These are phyloP conservation scores for Mycena crocata DNA, from an alignment of 768 basidiomycete species.

Conservation along the genomic window DNA sequence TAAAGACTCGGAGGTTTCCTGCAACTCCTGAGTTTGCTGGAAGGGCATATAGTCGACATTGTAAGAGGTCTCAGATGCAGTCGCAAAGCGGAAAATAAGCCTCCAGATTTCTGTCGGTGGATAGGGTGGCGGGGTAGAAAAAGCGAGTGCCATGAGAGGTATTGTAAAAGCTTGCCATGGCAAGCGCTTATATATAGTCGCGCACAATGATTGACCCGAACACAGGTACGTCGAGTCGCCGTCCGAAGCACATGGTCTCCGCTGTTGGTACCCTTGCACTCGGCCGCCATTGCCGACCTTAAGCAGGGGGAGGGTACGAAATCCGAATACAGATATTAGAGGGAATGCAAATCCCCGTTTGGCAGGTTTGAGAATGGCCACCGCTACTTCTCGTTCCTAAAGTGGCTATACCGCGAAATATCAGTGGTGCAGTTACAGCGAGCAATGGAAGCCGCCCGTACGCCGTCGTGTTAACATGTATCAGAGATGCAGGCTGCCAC, in stretches of 20 bases:
- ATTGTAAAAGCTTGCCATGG: not conserved
- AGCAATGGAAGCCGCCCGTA: not conserved
- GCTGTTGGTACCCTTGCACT: not conserved
- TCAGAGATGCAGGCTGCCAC: too few relatives aligned
- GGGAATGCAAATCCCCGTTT: constrained; percentile 16
- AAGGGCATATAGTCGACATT: constrained; percentile 24
- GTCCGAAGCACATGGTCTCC: not conserved
- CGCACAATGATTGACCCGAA: not conserved
- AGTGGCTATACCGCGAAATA: not conserved
- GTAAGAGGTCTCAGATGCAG: not conserved
- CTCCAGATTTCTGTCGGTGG: constrained; percentile 29
- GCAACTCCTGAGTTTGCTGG: constrained; percentile 20
- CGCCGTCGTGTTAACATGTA: not conserved
- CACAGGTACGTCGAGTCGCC: constrained; percentile 1
- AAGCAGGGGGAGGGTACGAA: constrained; percentile 3
- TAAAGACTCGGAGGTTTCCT: constrained; percentile 4
- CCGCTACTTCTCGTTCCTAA: not conserved
- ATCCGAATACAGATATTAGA: constrained; percentile 26
- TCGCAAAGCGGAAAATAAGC: constrained; percentile 20
- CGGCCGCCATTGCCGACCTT: not conserved
- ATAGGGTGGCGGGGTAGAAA: not conserved
- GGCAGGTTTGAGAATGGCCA: not conserved
- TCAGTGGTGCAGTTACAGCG: not conserved
- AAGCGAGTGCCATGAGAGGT: not conserved
- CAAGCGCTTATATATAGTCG: constrained; percentile 13